Base-by-base conservation (phyloP, 208 protist genomes). In the Crithidia acanthocephali region DNA sequence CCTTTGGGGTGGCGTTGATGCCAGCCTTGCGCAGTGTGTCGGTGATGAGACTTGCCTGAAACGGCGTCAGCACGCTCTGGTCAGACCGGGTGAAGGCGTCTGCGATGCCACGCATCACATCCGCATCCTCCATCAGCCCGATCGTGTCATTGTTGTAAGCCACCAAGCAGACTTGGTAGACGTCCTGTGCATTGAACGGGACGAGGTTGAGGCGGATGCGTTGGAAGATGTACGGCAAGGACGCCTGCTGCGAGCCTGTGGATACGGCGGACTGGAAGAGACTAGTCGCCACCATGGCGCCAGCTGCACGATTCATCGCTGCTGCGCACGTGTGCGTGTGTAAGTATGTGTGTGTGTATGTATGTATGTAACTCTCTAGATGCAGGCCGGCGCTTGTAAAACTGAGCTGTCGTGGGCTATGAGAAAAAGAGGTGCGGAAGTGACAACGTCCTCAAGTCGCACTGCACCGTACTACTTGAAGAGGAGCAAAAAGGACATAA, bases 81-180 rank as follows among this genome's bases (percentile, higher is more conserved):
- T 96, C 85, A 22, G 76, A 68, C 6, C 80, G 80, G 22, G 74
- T 51, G 74, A 95, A 96, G 2, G 87, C 84, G 59, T 84, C 85
- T n/a, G 84, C 76, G 22, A 96, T 45, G 20, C 85, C 92, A 16
- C 89, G 88, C 92, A 96, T 96, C 35, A 96, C 83, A 20, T 96
- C 92, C 1, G 81, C 68, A 58, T 96, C 88, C 13, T 76, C 48
- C 76, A 88, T 76, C 56, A 96, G 74, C 13, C 81, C 81, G 10
- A 96, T 78, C 0, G 74, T 81, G 67, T 95, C 88, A 53, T 69
- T 85, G 62, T 90, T 80, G 72, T 87, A 91, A 1, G 76, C 80
- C 1, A 81, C 76, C 10, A 87, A 85, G 64, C 92, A 95, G 1
- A 96, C 55, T 37, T 89, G 83, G 61, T 96, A 96, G 28, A 96